phyloP scores from a whole-genome alignment of 2,329 filamentous ascomycete species.

The Aspergillus sergii region DNA sequence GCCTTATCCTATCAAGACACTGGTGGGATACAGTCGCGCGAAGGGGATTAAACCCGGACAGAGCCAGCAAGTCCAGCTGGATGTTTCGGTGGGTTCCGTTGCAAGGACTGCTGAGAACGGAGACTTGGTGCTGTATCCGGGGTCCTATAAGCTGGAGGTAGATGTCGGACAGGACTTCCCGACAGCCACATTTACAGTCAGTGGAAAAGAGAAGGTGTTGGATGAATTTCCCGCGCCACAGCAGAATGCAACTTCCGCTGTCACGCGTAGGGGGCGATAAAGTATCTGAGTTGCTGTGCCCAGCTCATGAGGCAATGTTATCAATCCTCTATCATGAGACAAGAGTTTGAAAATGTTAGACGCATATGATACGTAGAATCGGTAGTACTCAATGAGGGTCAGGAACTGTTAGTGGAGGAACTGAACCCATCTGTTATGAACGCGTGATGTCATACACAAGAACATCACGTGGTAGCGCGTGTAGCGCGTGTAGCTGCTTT shows the following conservation, averaged over 20 bases:
- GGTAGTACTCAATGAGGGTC: too few species aligned
- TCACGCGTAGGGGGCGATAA: background rate
- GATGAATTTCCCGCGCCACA: background rate
- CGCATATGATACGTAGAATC: too few species aligned
- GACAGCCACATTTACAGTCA: background rate
- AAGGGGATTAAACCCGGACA: constrained; percentile 22
- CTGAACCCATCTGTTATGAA: background rate
- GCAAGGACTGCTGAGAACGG: constrained; percentile 34
- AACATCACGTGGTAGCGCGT: background rate
- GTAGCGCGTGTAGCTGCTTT: background rate
- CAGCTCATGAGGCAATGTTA: too few species aligned
- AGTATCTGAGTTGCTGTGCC: too few species aligned
- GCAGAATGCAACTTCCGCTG: background rate
- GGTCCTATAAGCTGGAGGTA: constrained; percentile 26
- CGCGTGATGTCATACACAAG: background rate
- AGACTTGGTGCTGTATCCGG: constrained; percentile 37
- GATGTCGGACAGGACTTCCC: constrained; percentile 6
- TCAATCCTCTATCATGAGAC: too few species aligned
- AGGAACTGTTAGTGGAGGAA: too few species aligned
- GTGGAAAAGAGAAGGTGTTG: background rate
- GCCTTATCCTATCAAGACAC: constrained; percentile 39
- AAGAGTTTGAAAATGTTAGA: too few species aligned
- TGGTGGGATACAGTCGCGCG: constrained; percentile 33
- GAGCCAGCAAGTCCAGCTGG: constrained; percentile 24
- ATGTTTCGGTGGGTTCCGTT: constrained; percentile 34